Evolutionary conservation across 2,329 filamentous ascomycete species (phyloP), one percentile per base, ranked within the genome.

Genomic region (Pseudocercospora ulei): DNA sequence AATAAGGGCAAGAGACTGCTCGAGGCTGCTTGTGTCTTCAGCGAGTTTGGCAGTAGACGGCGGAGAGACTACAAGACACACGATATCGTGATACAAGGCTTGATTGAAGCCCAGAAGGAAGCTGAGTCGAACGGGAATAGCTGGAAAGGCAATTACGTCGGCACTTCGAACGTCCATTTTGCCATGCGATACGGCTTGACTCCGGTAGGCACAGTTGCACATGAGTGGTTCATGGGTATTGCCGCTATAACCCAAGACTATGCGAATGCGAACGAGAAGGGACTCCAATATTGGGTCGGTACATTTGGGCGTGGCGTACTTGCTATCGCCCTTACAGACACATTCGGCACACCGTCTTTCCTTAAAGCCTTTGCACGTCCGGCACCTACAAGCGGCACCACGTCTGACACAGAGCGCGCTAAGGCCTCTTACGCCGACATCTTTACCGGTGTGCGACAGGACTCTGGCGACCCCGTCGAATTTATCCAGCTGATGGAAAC

Each of bases 211-310:
- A 98, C 90, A 0, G 78, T 84, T 1, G 90, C 90, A 0, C 90
- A 98, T 57, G 90, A 98, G 65, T 98, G 90, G 90, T 96, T 95
- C 68, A 98, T 98, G 90, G 87, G 85, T 26, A 88, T 93, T 47
- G 90, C 90, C 1, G 87, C 90, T 24, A 85, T 95, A 52, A 83
- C 80, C 3, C 73, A 84, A 47, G 75, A 95, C 62, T 98, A 98
- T 58, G 73, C 76, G 51, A 70, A 73, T 46, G 87, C 90, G 2
- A 93, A 87, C 23, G 85, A 93, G 60, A 72, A 80, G 48, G 87
- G 85, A 0, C 66, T 98, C 51, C 71, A 76, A 41, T 85, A 92
- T 59, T 98, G 90, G 90, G 75, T 93, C 20, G 78, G 79, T 36
- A 93, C 83, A 45, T 98, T 95, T 58, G 90, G 90, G 3, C 77